These are phyloP conservation scores for Aspergillus cavernicola DNA, from an alignment of 495 filamentous ascomycete species.

Conservation along the genomic window DNA sequence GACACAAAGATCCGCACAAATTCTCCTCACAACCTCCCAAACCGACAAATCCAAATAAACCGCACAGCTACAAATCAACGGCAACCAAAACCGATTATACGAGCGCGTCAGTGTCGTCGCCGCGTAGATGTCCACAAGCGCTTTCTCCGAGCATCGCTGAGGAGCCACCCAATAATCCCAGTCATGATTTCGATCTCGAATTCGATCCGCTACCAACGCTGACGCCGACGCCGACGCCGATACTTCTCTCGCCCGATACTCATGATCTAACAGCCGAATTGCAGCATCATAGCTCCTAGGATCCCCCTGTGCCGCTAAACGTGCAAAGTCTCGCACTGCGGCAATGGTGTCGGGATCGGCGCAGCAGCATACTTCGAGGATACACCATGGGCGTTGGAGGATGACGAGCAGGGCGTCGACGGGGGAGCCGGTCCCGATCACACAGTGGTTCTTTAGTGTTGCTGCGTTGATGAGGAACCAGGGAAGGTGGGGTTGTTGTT, in stretches of 20 bases:
- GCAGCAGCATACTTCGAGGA: conserved; percentile 23
- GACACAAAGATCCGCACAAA: not conserved
- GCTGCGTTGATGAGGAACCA: conserved; percentile 22
- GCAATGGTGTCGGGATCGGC: conserved; percentile 7
- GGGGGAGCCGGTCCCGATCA: conserved; percentile 8
- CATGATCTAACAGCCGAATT: conserved; percentile 9
- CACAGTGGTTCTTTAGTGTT: conserved; percentile 15
- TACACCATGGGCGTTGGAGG: conserved; percentile 24
- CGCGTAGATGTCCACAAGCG: conserved; percentile 4
- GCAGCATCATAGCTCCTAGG: conserved; percentile 10
- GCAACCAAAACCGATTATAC: conserved; percentile 21
- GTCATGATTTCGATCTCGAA: not conserved
- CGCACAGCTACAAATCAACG: conserved; percentile 17
- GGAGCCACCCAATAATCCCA: too few species aligned
- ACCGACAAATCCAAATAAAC: conserved; percentile 16
- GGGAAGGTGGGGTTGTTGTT: not conserved
- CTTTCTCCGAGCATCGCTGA: not conserved
- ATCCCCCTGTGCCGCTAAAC: conserved; percentile 4
- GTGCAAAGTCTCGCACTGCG: conserved; percentile 6
- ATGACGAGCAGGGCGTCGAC: conserved; percentile 16
- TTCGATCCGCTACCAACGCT: not conserved
- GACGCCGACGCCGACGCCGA: not conserved
- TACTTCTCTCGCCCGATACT: not conserved
- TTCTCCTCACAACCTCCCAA: conserved; percentile 4
- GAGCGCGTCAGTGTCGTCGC: conserved; percentile 7